Conservation (phyloP, 768 basidiomycete genomes). For the Gymnopilus junonius region DNA sequence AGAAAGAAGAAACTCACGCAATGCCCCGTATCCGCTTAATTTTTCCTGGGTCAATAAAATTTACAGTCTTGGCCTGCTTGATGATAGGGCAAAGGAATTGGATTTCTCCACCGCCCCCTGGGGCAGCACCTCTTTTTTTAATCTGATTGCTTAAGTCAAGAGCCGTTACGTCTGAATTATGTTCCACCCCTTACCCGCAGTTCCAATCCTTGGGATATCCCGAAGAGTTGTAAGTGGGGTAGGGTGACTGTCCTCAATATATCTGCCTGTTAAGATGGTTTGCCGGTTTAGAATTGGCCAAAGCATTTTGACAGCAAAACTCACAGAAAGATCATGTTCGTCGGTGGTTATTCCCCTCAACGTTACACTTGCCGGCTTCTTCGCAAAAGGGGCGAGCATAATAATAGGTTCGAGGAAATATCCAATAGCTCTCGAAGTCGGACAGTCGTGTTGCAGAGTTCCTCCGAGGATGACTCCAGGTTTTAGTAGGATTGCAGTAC, state of each 20-base stretch:
- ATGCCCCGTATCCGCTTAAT: slow-evolving; percentile 95
- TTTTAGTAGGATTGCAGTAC: slow-evolving; percentile 90
- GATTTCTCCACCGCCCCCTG: slow-evolving; percentile 91
- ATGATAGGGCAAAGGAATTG: slow-evolving; percentile 93
- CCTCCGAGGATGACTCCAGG: slow-evolving; percentile 94
- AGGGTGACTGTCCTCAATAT: slow-evolving; percentile 88
- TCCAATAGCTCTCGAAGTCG: slow-evolving; percentile 85
- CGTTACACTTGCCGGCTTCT: slow-evolving; percentile 81
- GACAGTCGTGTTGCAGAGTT: slow-evolving; percentile 81
- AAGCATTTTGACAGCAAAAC: slow-evolving; percentile 9
- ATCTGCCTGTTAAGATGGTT: slow-evolving; percentile 63
- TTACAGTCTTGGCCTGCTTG: slow-evolving; percentile 88
- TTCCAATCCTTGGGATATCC: slow-evolving; percentile 89
- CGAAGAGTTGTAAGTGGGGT: slow-evolving; percentile 89
- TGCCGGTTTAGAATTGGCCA: not conserved
- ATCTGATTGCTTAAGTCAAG: slow-evolving; percentile 56
- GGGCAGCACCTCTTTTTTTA: slow-evolving; percentile 91
- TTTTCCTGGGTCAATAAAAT: slow-evolving; percentile 91
- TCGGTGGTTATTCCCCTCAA: slow-evolving; percentile 92
- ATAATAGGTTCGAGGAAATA: slow-evolving; percentile 93
- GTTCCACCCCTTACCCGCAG: slow-evolving; percentile 58
- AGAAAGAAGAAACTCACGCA: slow-evolving; percentile 62
- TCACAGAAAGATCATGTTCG: slow-evolving; percentile 87
- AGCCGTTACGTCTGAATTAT: not conserved
- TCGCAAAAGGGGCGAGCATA: slow-evolving; percentile 91